Conservation (phyloP, 352 stramenopile species). For the Phytophthora boehmeriae region DNA sequence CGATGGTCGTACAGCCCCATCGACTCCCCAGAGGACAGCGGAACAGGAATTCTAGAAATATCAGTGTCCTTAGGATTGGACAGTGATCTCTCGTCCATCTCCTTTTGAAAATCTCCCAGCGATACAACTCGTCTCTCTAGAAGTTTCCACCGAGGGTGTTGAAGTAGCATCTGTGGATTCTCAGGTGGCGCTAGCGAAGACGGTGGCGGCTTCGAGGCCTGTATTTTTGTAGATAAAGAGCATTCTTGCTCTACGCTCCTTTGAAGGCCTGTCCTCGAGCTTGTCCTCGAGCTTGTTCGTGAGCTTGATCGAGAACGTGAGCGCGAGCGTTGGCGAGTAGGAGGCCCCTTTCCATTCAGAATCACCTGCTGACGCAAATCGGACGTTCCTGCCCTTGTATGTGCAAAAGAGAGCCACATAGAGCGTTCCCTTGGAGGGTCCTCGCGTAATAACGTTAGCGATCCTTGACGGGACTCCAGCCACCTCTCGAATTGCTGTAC, state of each 20-base stretch:
- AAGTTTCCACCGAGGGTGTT: conserved; percentile 17
- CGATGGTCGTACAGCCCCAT: conserved; percentile 34
- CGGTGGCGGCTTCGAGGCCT: conserved; percentile 7
- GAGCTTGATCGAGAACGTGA: no score
- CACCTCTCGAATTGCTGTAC: conserved; percentile 31
- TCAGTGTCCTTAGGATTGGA: neutral
- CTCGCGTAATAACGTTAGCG: conserved; percentile 18
- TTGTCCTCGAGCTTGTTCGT: conserved; percentile 20
- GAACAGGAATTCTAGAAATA: conserved; percentile 25
- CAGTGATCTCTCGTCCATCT: conserved; percentile 1
- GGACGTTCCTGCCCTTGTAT: conserved; percentile 21
- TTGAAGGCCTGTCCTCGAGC: conserved; percentile 11
- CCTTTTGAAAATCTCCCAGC: conserved; percentile 21
- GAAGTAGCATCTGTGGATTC: conserved; percentile 5
- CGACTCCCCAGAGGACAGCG: conserved; percentile 25
- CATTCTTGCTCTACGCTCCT: conserved; percentile 4
- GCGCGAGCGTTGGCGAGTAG: neutral
- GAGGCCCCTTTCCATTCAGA: conserved; percentile 3
- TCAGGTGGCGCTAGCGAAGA: conserved; percentile 12
- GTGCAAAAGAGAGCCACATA: conserved; percentile 35
- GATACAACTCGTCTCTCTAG: conserved; percentile 27
- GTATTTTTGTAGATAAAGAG: conserved; percentile 3
- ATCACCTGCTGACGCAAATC: conserved; percentile 5
- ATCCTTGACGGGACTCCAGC: conserved; percentile 24
- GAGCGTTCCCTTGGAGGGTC: conserved; percentile 33